Evolutionary conservation across 768 basidiomycete species (phyloP).

Genomic region (Leccinum truebloodii): DNA sequence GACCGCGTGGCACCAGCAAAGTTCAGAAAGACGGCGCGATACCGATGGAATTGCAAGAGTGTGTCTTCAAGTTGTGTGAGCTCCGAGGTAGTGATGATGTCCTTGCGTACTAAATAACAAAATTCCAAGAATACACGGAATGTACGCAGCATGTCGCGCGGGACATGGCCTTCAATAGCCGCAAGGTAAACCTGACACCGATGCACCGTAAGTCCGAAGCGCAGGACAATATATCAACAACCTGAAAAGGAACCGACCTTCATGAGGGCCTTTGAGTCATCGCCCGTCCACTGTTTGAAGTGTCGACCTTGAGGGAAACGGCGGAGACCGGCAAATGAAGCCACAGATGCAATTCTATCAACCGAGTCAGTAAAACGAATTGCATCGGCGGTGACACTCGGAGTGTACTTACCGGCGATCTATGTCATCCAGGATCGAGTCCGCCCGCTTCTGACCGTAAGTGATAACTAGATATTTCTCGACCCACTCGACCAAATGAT

Average conservation of each 20-base stretch:
- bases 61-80: background rate
- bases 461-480: no score
- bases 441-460: no score
- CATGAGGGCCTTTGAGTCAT: background rate
- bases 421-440: no score
- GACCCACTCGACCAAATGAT: no score
- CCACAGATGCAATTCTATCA: no score
- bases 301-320: no score
- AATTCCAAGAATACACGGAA: background rate
- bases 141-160: background rate
- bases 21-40: background rate
- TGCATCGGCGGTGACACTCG: no score
- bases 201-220: background rate
- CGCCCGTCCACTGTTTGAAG: no score
- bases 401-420: no score
- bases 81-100: background rate
- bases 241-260: background rate
- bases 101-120: background rate
- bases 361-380: no score
- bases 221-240: background rate
- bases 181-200: background rate
- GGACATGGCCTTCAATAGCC: background rate
- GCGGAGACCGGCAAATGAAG: no score
- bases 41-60: background rate
- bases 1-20: background rate